Evolutionary conservation across 225 moss, liverwort and hornwort genomes (phyloP).

Genomic region (Physcomitrellopsis africana): DNA sequence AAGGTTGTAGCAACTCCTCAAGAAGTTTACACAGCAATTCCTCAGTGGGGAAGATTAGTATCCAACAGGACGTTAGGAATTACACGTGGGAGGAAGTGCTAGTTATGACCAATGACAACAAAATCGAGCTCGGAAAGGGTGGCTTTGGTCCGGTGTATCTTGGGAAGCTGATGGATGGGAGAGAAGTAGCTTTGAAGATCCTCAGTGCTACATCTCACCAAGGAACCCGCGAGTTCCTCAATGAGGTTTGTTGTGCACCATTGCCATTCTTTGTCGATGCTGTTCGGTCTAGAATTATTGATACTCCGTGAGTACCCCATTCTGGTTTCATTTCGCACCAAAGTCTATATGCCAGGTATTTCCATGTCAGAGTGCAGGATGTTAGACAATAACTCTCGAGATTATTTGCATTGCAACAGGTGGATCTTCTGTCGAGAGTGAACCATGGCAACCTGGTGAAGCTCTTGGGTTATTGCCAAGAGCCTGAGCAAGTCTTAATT

Average conservation of each 20-base stretch:
- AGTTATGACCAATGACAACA: slow-evolving; percentile 6
- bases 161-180: slow-evolving; percentile 37
- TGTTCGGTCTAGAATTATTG: not conserved
- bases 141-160: slow-evolving; percentile 49
- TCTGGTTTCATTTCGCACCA: not conserved
- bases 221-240: slow-evolving; percentile 46
- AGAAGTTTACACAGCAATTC: slow-evolving; percentile 11
- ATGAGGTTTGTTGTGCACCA: slow-evolving; percentile 31
- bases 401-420: slow-evolving; percentile 17
- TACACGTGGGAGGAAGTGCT: not conserved
- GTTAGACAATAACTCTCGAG: too few species aligned
- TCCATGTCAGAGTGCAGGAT: not conserved
- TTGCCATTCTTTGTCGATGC: not conserved
- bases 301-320: not conserved
- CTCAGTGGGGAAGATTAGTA: slow-evolving; percentile 12
- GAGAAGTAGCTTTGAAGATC: slow-evolving; percentile 53
- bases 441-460: slow-evolving; percentile 32
- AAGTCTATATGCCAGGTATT: not conserved
- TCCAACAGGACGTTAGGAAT: slow-evolving; percentile 18
- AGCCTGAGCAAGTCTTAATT: slow-evolving; percentile 27
- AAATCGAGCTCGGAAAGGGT: slow-evolving; percentile 42
- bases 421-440: slow-evolving; percentile 34
- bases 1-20: not conserved
- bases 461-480: slow-evolving; percentile 33
- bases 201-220: slow-evolving; percentile 37